These are phyloP conservation scores for Ceratobasidium theobromae DNA, from an alignment of 1,284 basidiomycete genomes.

Conservation along the genomic window DNA sequence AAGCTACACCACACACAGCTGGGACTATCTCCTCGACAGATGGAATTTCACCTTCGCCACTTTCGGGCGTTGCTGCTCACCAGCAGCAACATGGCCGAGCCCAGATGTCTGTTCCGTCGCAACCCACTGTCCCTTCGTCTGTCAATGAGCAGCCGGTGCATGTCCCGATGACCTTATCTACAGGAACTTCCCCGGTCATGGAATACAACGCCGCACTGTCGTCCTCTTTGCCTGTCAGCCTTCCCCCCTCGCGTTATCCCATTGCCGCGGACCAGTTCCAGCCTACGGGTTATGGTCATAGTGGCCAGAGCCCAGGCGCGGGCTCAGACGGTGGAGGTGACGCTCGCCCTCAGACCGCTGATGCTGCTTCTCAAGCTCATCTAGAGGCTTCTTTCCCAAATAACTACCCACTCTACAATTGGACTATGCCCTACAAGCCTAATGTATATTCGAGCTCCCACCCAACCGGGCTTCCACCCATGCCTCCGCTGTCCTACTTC, in stretches of 20 bases:
- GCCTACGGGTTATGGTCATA: constrained; percentile 21
- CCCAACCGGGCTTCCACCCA: constrained; percentile 46
- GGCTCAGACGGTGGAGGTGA: constrained; percentile 24
- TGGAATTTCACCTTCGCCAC: constrained; percentile 4
- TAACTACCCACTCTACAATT: constrained; percentile 62
- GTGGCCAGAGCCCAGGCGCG: constrained; percentile 25
- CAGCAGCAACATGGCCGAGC: constrained; percentile 15
- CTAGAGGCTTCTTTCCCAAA: constrained; percentile 27
- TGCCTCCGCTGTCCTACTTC: constrained; percentile 70
- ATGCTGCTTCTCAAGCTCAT: constrained; percentile 13
- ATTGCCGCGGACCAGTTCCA: constrained; percentile 64
- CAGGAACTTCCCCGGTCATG: constrained; percentile 19
- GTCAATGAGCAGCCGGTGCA: constrained; percentile 22
- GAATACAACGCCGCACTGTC: constrained; percentile 20
- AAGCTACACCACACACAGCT: constrained; percentile 1
- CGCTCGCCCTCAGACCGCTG: constrained; percentile 25
- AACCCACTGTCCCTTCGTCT: constrained; percentile 27
- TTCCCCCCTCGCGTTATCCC: constrained; percentile 68
- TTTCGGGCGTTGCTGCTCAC: constrained; percentile 1
- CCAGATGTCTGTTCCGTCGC: constrained; percentile 28
- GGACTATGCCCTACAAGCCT: constrained; percentile 71
- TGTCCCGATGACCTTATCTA: constrained; percentile 19
- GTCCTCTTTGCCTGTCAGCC: constrained; percentile 31
- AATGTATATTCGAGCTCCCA: constrained; percentile 41
- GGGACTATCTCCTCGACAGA: neutral